These are phyloP conservation scores for Pisolithus thermaeus DNA, from an alignment of 1,284 basidiomycete genomes.

Conservation along the genomic window DNA sequence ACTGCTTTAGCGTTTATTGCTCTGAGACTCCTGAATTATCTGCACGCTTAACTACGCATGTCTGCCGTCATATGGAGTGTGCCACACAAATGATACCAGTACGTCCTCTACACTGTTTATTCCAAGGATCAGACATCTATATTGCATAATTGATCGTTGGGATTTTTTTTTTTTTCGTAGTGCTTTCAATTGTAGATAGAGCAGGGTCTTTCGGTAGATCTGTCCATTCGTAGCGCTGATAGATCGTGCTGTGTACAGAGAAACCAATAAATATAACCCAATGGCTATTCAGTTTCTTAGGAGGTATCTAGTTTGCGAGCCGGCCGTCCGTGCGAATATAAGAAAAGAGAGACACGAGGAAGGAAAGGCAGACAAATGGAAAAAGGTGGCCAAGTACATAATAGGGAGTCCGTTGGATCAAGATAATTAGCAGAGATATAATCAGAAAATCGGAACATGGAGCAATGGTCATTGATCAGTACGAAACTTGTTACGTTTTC, in stretches of 20 bases:
- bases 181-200: no score
- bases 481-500: constrained; percentile 6
- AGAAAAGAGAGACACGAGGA: neutral
- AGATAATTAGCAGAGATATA: neutral
- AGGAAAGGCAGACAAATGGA: neutral
- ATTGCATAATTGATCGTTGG: no score
- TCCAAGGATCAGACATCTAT: no score
- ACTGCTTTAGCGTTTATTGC: constrained; percentile 49
- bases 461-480: neutral
- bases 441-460: neutral
- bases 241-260: no score
- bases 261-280: no score
- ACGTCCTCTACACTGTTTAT: no score
- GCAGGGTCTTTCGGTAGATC: no score
- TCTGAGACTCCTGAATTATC: constrained; percentile 50
- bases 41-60: constrained; percentile 21
- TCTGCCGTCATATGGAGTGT: neutral
- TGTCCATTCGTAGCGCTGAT: no score
- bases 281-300: no score
- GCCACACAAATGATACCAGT: no score
- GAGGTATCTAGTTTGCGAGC: neutral
- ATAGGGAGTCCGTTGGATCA: neutral
- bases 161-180: no score
- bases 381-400: neutral
- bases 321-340: neutral